Percentiles rank a stretch among this genome's conserved stretches.
phyloP scores from a whole-genome alignment of 192 early-diverging fungal genomes.

The Podila clonocystis region DNA sequence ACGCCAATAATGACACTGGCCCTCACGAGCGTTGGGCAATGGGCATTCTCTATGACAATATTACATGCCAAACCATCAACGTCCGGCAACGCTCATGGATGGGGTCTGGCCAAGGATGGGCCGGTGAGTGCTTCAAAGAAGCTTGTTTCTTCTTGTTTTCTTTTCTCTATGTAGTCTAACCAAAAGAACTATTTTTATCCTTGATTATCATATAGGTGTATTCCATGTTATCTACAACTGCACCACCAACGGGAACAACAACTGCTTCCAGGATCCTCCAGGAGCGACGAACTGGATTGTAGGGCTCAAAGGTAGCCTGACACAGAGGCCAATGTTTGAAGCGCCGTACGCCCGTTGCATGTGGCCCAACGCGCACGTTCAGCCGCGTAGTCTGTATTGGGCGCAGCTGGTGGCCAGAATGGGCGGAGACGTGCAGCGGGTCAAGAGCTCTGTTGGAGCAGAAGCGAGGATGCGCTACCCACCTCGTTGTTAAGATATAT shows the following conservation, averaged over 20 bases:
- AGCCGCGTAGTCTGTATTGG: conserved; percentile 47
- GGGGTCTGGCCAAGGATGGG: conserved; percentile 52
- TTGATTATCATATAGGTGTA: conserved; percentile 3
- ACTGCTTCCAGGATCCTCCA: conserved; percentile 44
- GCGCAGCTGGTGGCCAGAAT: conserved; percentile 29
- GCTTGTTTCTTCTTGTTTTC: not conserved
- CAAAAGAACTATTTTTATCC: not conserved
- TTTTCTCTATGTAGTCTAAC: not conserved
- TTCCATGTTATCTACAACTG: conserved; percentile 50
- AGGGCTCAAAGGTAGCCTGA: conserved; percentile 22
- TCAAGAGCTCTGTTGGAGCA: conserved; percentile 24
- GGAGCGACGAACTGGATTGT: conserved; percentile 35
- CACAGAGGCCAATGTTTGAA: conserved; percentile 12
- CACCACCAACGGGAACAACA: conserved; percentile 8
- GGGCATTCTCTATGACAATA: conserved; percentile 46
- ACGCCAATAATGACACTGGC: conserved; percentile 45
- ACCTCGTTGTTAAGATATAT: conserved; percentile 3
- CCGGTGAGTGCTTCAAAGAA: conserved; percentile 4
- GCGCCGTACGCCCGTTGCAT: not conserved
- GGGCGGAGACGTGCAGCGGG: conserved; percentile 30
- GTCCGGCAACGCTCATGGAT: conserved; percentile 38
- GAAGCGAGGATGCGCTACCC: conserved; percentile 25
- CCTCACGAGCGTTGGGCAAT: conserved; percentile 49
- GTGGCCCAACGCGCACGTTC: not conserved
- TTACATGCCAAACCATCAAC: conserved; percentile 33